phyloP scores from a whole-genome alignment of 2,329 filamentous ascomycete genomes.

The Xylaria hypoxylon region DNA sequence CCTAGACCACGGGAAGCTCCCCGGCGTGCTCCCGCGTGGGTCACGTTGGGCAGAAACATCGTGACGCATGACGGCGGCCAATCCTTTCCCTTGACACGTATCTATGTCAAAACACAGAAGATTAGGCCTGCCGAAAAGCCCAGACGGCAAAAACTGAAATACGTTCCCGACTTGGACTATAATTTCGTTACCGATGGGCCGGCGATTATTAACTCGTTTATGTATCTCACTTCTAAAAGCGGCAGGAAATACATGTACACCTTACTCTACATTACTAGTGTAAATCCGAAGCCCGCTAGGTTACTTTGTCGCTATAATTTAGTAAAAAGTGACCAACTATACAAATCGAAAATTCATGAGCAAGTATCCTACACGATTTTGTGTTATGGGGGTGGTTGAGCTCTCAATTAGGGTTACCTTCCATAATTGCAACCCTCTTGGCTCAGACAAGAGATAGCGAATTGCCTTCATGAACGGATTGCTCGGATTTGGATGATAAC shows the following conservation, averaged over 20 bases:
- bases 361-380: not conserved
- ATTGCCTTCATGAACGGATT: not conserved
- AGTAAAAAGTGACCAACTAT: not conserved
- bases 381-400: not conserved
- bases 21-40: conserved; percentile 20
- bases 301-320: not conserved
- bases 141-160: not conserved
- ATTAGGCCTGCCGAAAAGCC: not conserved
- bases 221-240: not conserved
- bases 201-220: not conserved
- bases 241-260: not conserved
- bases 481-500: not conserved
- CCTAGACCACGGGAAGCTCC: conserved; percentile 21
- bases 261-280: not conserved
- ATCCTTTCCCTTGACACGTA: conserved; percentile 7
- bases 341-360: not conserved
- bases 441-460: not conserved
- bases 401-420: not conserved
- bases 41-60: conserved; percentile 33
- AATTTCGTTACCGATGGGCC: conserved; percentile 22
- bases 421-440: not conserved
- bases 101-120: conserved; percentile 2
- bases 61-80: conserved; percentile 23
- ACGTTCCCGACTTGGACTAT: conserved; percentile 5
- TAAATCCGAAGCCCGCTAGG: not conserved